Evolutionary conservation across 208 protist species (phyloP), one percentile per base, ranked within the genome.

Genomic region (Leishmania tarentolae): DNA sequence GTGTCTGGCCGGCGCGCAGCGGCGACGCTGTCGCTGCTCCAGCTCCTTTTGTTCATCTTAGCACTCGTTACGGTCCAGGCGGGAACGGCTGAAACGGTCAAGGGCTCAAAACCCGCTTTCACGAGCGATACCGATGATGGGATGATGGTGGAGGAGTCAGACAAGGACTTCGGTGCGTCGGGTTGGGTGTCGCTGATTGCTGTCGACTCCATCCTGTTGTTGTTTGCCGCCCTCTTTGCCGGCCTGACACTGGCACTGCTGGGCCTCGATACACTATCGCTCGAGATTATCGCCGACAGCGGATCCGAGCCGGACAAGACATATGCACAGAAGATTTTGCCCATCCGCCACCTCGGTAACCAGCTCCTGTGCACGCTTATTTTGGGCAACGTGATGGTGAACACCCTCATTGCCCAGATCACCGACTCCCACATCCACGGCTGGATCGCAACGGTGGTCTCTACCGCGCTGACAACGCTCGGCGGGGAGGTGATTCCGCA

Each of bases 401-500:
- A 99, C 89, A 94, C 96, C 46, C 91, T 98, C 42, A 97, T 99
- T 80, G 96, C 97, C 17, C 92, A 97, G 81, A 93, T 99, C 71
- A 98, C 97, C 19, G 91, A 95, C 83, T 93, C 90, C 0, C 93
- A 96, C 84, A 85, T 98, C 68, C 88, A 92, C 85, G 95, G 95
- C 35, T 95, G 96, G 89, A 75, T 97, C 7, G 95, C 96, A 19
- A 96, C 98, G 31, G 74, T 98, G 73, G 75, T 99, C 66, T 97
- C 98, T 0, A 99, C 98, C 4, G 87, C 92, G 3, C 85, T 98
- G 61, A 99, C 99, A 79, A 98, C 98, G 13, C 85, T 99, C 42
- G 98, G 97, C 57, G 98, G 98, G 44, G 98, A 99, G 87, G 98
- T 99, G 65, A 92, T 99, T 47, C 98, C 98, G 47, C 98, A 99